phyloP scores from a whole-genome alignment of 2,329 filamentous ascomycete species.

The Colletotrichum chlorophyti region DNA sequence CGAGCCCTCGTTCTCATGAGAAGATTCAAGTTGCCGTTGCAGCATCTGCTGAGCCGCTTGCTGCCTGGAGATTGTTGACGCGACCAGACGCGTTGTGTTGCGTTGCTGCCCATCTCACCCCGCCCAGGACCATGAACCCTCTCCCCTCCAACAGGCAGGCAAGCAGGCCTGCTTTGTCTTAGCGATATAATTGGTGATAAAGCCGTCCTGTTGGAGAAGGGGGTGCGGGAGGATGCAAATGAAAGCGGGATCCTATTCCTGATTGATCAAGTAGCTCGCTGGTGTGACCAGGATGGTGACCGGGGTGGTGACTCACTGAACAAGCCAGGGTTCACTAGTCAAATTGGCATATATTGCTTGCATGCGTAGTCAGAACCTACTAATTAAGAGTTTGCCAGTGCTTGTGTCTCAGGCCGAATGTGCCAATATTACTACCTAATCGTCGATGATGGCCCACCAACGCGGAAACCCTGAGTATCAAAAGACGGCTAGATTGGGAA shows the following conservation, averaged over 20 bases:
- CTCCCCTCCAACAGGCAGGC: neutral
- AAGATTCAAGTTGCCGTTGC: neutral
- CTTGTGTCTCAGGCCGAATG: no score
- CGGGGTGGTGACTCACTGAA: neutral
- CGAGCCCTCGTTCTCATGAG: neutral
- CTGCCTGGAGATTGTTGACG: conserved; percentile 1
- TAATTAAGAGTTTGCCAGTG: no score
- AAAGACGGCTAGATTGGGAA: no score
- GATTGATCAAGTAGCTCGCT: neutral
- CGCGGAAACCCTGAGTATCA: no score
- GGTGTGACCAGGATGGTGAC: neutral
- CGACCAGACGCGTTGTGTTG: no score
- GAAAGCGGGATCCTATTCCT: neutral
- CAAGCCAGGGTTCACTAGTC: conserved; percentile 1
- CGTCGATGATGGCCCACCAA: no score
- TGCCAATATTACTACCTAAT: no score
- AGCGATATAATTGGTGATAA: neutral
- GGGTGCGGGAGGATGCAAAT: conserved; percentile 13
- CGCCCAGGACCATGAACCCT: neutral
- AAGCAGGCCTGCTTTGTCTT: no score
- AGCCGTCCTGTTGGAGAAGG: conserved; percentile 7
- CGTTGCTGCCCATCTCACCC: conserved; percentile 4
- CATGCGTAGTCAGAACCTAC: no score
- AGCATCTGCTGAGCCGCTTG: neutral
- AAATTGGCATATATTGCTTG: neutral